Evolutionary conservation across 495 filamentous ascomycete genomes (phyloP).

Genomic region (Neurospora sublineolata): DNA sequence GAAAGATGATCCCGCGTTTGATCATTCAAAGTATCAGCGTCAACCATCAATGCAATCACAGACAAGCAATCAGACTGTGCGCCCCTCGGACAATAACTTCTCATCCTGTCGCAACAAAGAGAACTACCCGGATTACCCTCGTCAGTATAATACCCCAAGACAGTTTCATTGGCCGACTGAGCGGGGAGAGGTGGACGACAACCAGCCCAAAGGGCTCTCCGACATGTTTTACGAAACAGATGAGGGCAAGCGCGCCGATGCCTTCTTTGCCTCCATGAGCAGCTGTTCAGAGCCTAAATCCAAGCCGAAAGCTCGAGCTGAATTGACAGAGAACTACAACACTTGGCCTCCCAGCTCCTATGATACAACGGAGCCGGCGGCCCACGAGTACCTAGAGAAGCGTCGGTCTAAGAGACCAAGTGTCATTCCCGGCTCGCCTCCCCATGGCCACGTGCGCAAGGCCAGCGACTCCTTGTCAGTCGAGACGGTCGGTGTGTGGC

Average conservation of each 20-base stretch:
- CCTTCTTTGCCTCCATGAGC: not conserved
- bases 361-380: not conserved
- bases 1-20: not conserved
- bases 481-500: not conserved
- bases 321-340: not conserved
- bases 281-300: not conserved
- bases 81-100: not conserved
- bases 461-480: not conserved
- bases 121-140: not conserved
- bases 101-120: not conserved
- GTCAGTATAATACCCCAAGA: not conserved
- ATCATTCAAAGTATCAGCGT: not conserved
- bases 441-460: not conserved
- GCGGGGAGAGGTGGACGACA: not conserved
- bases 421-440: not conserved
- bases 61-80: not conserved
- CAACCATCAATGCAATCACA: not conserved
- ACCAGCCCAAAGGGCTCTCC: not conserved
- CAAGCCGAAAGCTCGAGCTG: not conserved
- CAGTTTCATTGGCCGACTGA: not conserved
- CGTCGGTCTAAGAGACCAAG: not conserved
- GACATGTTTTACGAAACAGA: not conserved
- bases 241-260: not conserved
- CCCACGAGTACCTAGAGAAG: not conserved
- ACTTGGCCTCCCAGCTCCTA: not conserved